phyloP scores from a whole-genome alignment of 768 basidiomycete genomes.

The Hypholoma sublateritium region DNA sequence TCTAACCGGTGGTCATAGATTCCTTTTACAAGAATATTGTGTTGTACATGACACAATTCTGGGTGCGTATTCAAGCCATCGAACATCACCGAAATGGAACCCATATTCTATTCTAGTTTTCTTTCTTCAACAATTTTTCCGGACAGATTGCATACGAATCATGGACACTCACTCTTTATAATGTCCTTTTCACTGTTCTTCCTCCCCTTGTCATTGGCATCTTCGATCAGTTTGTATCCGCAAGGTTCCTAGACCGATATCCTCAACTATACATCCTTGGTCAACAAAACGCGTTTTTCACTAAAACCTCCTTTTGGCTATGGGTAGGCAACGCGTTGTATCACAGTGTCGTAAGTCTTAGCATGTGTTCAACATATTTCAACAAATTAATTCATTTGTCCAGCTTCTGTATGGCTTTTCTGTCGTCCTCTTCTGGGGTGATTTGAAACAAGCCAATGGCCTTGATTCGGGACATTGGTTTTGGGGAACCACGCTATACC shows the following conservation, averaged over 20 bases:
- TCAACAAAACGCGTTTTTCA: conserved; percentile 93
- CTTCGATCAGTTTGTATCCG: conserved; percentile 98
- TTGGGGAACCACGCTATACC: conserved; percentile 97
- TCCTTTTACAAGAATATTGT: conserved; percentile 99
- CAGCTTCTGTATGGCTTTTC: conserved; percentile 89
- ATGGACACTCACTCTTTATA: conserved; percentile 97
- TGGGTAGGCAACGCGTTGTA: conserved; percentile 90
- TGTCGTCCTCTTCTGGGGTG: conserved; percentile 89
- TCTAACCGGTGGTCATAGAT: conserved; percentile 44
- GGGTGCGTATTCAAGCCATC: conserved; percentile 51
- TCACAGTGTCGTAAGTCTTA: conserved; percentile 72
- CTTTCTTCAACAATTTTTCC: conserved; percentile 99
- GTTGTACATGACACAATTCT: conserved; percentile 98
- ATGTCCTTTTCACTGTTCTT: conserved; percentile 93
- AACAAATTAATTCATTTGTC: conserved; percentile 5
- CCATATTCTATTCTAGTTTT: conserved; percentile 57
- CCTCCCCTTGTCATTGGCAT: conserved; percentile 97
- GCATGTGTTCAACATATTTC: not conserved
- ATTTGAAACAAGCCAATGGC: conserved; percentile 78
- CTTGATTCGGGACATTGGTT: conserved; percentile 95
- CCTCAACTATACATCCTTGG: conserved; percentile 95
- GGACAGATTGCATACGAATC: conserved; percentile 98
- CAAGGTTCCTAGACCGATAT: conserved; percentile 93
- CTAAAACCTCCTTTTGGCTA: conserved; percentile 87
- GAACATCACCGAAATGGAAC: not conserved